Conservation (phyloP, 192 early-diverging fungal species). For the Backusella luteola region DNA sequence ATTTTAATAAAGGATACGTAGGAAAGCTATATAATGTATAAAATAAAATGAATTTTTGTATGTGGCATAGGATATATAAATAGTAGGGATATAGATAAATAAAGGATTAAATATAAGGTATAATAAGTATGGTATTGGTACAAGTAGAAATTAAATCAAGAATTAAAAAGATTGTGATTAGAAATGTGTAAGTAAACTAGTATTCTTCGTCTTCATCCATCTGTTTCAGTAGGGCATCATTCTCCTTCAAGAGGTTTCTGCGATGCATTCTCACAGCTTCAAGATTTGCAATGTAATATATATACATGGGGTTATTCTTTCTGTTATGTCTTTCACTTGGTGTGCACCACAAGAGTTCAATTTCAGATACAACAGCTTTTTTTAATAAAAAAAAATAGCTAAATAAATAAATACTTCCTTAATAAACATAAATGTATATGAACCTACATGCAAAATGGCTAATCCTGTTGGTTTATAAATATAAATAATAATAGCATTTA, state of each 20-base stretch:
- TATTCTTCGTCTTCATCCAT: conserved; percentile 2
- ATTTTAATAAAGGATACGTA: not conserved
- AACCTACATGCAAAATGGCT: conserved; percentile 19
- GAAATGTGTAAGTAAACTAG: not conserved
- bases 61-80: not conserved
- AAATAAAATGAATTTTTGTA: not conserved
- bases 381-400: not conserved
- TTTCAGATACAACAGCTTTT: conserved; percentile 12
- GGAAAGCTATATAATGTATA: not conserved
- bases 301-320: conserved; percentile 14
- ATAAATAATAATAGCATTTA: not conserved
- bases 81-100: not conserved
- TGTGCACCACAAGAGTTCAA: conserved; percentile 16
- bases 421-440: not conserved
- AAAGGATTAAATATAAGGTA: not conserved
- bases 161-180: not conserved
- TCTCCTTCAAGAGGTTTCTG: not conserved
- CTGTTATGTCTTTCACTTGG: not conserved
- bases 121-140: not conserved
- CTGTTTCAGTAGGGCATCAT: not conserved
- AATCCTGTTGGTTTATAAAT: not conserved
- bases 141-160: not conserved
- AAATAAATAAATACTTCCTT: not conserved
- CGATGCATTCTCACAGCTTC: not conserved
- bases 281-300: conserved; percentile 17